Conservation (phyloP, 2,329 filamentous ascomycete species). For the Colletotrichum cuscutae region DNA sequence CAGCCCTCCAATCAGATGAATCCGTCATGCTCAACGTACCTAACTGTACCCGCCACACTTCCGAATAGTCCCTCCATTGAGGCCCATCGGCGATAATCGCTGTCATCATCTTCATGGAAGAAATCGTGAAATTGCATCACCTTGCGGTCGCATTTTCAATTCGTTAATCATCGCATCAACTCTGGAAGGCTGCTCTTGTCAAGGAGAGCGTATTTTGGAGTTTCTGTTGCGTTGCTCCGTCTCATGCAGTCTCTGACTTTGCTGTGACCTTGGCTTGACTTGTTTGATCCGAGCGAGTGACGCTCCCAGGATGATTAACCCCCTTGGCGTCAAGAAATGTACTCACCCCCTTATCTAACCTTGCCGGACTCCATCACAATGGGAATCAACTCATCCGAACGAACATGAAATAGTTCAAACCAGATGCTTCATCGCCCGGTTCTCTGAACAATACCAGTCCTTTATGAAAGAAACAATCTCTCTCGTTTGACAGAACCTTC, state of each 20-base stretch:
- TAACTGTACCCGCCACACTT: constrained; percentile 9
- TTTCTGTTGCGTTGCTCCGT: constrained; percentile 5
- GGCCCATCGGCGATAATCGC: not conserved
- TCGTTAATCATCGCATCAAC: constrained; percentile 16
- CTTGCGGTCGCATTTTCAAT: constrained; percentile 8
- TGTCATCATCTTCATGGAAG: not conserved
- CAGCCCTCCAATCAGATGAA: constrained; percentile 11
- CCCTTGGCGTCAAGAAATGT: constrained; percentile 23
- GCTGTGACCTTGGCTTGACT: constrained; percentile 19
- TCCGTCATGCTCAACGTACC: constrained; percentile 17
- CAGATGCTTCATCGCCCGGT: not conserved
- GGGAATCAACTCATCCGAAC: not conserved
- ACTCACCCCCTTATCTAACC: constrained; percentile 24
- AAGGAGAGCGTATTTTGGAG: not conserved
- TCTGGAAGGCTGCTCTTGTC: not conserved
- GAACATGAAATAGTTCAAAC: not conserved
- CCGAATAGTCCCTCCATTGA: not conserved
- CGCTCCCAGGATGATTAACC: constrained; percentile 30
- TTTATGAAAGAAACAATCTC: not conserved
- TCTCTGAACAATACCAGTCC: not conserved
- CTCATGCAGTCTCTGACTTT: not conserved
- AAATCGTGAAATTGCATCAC: not conserved
- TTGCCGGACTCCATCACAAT: not conserved
- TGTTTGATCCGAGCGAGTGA: constrained; percentile 32
- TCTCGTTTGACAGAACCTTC: not conserved